Conservation (phyloP, 202 grass and related monocot species). For the Bolboschoenoplectus hybrid region DNA sequence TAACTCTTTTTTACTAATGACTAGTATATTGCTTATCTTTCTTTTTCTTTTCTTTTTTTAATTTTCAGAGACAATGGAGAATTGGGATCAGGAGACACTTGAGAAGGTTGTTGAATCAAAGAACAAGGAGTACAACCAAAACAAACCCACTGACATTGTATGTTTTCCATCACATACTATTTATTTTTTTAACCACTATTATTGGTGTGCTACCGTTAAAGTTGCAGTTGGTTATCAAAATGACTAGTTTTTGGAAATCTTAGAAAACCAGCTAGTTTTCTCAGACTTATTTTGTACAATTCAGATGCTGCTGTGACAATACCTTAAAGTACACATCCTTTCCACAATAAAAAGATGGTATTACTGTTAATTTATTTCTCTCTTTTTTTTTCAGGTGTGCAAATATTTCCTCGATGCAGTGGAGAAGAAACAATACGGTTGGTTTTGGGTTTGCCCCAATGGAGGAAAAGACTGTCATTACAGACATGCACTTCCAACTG, state of each 20-base stretch:
- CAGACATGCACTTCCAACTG: conserved; percentile 83
- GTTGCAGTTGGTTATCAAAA: conserved; percentile 2
- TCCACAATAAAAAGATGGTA: conserved; percentile 10
- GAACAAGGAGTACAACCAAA: conserved; percentile 88
- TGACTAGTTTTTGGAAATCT: not conserved
- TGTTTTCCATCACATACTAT: conserved; percentile 16
- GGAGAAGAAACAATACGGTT: conserved; percentile 99
- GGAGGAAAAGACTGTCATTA: conserved; percentile 96
- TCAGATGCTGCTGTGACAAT: not conserved
- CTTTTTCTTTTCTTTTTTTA: conserved; percentile 30
- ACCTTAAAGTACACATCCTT: not conserved
- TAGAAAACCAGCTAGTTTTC: not conserved
- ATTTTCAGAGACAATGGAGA: conserved; percentile 85
- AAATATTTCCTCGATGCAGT: conserved; percentile 97
- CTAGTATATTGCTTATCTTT: not conserved
- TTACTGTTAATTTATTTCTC: conserved; percentile 20
- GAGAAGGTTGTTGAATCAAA: conserved; percentile 93
- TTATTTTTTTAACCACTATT: not conserved
- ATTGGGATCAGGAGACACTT: conserved; percentile 97
- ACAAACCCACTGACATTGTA: conserved; percentile 99
- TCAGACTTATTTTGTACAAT: not conserved
- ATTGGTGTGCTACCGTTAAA: not conserved
- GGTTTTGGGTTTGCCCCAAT: conserved; percentile 99
- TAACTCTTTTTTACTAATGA: not conserved
- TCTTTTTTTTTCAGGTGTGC: conserved; percentile 69